Evolutionary conservation across 257 asterid species (phyloP).

Genomic region (Hygrophila difformis): DNA sequence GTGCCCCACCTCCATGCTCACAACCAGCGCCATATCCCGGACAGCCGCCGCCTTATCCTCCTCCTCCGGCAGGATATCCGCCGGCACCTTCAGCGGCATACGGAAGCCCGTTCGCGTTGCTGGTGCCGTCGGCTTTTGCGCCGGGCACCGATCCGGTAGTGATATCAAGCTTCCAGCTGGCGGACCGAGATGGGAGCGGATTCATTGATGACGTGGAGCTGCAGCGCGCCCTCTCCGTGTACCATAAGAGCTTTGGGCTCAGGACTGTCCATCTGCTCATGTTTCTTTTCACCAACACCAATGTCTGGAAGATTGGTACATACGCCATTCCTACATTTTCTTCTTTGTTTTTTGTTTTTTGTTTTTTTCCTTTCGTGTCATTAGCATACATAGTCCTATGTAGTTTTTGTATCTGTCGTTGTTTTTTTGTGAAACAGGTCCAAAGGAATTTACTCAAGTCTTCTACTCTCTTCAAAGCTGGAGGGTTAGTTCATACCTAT

Average conservation of each 20-base stretch:
- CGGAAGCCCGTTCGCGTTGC: conserved; percentile 59
- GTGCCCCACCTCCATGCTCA: conserved; percentile 30
- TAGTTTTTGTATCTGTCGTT: too few species aligned
- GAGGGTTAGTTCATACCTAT: conserved; percentile 52
- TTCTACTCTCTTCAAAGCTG: conserved; percentile 88
- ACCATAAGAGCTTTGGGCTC: conserved; percentile 70
- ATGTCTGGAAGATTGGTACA: conserved; percentile 68
- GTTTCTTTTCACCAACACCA: conserved; percentile 79
- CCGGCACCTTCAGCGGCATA: conserved; percentile 33
- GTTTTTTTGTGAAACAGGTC: conserved; percentile 42
- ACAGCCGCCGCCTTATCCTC: conserved; percentile 30
- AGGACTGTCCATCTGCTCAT: conserved; percentile 92
- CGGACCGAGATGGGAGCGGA: conserved; percentile 92
- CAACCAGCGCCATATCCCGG: too few species aligned
- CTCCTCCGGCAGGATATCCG: conserved; percentile 32
- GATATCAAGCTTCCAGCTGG: conserved; percentile 63
- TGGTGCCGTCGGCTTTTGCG: conserved; percentile 70
- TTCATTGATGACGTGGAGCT: conserved; percentile 89
- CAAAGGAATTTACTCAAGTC: conserved; percentile 77
- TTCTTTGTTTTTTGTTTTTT: too few species aligned
- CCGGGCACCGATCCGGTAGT: conserved; percentile 89
- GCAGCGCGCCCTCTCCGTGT: conserved; percentile 66
- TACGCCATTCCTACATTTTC: neutral
- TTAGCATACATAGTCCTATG: too few species aligned
- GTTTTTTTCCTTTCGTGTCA: too few species aligned